A percentile compares a stretch with the other conserved stretches of the same genome.
Conservation (phyloP, 495 filamentous ascomycete species). For the Penicillium paxilli region DNA sequence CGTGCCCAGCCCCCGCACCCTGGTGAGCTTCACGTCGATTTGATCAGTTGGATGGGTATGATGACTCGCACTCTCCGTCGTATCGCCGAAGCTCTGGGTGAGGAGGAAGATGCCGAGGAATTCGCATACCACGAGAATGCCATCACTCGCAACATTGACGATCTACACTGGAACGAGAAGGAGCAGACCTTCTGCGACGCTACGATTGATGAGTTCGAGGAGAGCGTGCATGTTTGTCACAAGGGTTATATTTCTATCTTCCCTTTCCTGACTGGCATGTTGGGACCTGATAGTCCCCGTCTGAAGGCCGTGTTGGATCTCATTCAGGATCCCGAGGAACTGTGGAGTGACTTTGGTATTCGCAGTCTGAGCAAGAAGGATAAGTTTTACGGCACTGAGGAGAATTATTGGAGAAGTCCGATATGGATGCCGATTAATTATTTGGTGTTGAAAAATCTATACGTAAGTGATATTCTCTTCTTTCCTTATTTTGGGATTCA, state of each 20-base stretch:
- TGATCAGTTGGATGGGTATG: conserved; percentile 95
- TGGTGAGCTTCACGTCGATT: conserved; percentile 92
- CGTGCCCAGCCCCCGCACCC: conserved; percentile 95
- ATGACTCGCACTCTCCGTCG: conserved; percentile 80
- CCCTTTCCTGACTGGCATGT: conserved; percentile 82
- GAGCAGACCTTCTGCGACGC: conserved; percentile 88
- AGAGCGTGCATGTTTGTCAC: conserved; percentile 86
- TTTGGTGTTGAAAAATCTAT: conserved; percentile 75
- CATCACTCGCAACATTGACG: conserved; percentile 85
- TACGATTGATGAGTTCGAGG: conserved; percentile 93
- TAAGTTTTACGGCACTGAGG: conserved; percentile 79
- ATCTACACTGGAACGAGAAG: conserved; percentile 85
- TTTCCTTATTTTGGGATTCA: too few species aligned
- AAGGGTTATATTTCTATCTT: conserved; percentile 95
- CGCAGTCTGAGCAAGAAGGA: conserved; percentile 85
- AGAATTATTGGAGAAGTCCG: conserved; percentile 97
- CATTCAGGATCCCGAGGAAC: conserved; percentile 75
- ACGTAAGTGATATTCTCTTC: conserved; percentile 56
- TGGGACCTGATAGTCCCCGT: conserved; percentile 69
- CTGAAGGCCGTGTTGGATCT: conserved; percentile 74
- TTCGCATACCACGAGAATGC: conserved; percentile 72
- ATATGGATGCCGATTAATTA: conserved; percentile 99
- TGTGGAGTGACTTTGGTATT: conserved; percentile 85
- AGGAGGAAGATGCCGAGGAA: conserved; percentile 71
- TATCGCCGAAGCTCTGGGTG: conserved; percentile 69